Conservation (phyloP, 73 alveolate genomes). For the Paramecium pentaurelia region DNA sequence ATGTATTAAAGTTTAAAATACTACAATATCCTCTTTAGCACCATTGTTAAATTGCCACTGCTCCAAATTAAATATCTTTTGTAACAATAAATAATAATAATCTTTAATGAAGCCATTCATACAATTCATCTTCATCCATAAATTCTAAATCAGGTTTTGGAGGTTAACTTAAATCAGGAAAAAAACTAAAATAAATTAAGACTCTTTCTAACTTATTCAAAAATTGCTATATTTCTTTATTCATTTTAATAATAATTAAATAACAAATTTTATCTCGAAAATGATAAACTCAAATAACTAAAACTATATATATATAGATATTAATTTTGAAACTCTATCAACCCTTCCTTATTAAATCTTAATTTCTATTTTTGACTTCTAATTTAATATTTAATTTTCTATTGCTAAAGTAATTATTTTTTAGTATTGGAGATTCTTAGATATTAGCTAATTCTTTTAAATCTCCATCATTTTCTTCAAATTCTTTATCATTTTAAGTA, state of each 20-base stretch:
- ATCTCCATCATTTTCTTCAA: background rate
- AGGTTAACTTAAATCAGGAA: background rate
- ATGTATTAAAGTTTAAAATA: background rate
- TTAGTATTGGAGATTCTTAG: background rate
- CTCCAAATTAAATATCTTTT: background rate
- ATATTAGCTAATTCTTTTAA: background rate
- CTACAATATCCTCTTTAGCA: background rate
- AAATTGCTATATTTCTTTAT: background rate
- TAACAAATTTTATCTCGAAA: background rate
- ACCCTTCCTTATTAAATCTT: background rate
- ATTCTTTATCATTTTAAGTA: background rate
- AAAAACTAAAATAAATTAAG: background rate
- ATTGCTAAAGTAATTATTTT: background rate
- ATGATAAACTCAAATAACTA: background rate
- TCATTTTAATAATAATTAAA: background rate
- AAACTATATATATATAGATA: background rate
- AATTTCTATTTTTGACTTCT: background rate
- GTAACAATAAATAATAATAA: background rate
- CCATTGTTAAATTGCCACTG: background rate
- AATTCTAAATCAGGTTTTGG: background rate
- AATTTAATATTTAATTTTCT: background rate
- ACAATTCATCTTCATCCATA: conserved; percentile 25
- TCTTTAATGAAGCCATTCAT: conserved; percentile 20
- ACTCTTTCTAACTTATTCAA: background rate
- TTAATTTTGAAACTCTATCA: background rate